phyloP scores from a whole-genome alignment of 2,329 filamentous ascomycete species.

The Fusarium staphyleae region DNA sequence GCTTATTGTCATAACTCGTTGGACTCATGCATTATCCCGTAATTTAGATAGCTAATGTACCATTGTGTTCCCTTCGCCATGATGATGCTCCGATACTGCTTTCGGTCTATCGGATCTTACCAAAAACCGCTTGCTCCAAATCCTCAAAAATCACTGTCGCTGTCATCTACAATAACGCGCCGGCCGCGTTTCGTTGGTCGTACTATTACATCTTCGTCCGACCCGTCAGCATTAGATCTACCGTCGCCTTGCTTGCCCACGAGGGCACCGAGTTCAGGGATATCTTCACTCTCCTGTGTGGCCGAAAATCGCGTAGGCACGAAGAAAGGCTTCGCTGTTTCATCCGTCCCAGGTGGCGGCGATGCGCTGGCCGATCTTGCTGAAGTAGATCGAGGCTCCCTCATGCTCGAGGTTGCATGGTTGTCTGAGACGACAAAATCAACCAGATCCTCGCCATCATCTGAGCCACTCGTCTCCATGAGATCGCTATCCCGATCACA shows the following conservation, averaged over 20 bases:
- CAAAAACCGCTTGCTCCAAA: neutral
- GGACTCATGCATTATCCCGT: constrained; percentile 23
- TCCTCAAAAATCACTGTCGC: constrained; percentile 42
- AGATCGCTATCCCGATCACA: constrained; percentile 58
- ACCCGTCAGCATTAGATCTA: constrained; percentile 11
- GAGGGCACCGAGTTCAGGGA: constrained; percentile 47
- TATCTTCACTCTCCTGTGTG: constrained; percentile 52
- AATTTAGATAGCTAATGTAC: constrained; percentile 32
- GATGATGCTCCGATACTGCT: constrained; percentile 1
- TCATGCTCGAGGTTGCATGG: constrained; percentile 48
- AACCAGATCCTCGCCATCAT: constrained; percentile 58
- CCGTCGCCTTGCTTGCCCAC: constrained; percentile 15
- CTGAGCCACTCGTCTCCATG: constrained; percentile 55
- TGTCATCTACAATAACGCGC: constrained; percentile 44
- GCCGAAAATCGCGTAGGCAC: constrained; percentile 49
- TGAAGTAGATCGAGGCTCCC: constrained; percentile 43
- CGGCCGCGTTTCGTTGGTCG: constrained; percentile 37
- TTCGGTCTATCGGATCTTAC: constrained; percentile 7
- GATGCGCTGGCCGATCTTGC: constrained; percentile 32
- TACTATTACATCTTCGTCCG: constrained; percentile 27
- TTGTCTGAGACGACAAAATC: constrained; percentile 66
- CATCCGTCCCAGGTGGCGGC: constrained; percentile 28
- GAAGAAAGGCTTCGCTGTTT: constrained; percentile 45
- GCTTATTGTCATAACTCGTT: constrained; percentile 16
- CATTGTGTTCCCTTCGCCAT: constrained; percentile 16